These are phyloP conservation scores for Lachancea lanzarotensis DNA, from an alignment of 805 yeast genomes.

Conservation along the genomic window DNA sequence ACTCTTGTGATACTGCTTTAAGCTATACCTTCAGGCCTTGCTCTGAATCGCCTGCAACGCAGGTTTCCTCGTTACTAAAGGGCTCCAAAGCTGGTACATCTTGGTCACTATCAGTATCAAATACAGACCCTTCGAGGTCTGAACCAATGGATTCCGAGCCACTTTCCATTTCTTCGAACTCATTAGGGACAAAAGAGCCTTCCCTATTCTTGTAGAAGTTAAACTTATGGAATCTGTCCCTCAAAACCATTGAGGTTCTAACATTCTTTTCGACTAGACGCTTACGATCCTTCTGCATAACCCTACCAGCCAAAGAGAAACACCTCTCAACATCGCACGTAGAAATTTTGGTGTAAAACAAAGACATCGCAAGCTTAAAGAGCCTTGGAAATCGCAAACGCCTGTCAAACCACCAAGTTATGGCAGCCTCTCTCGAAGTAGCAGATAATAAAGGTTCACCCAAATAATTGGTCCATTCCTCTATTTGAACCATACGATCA, in stretches of 20 bases:
- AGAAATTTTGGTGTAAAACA: neutral
- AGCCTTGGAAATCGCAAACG: constrained; percentile 3
- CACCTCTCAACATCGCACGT: neutral
- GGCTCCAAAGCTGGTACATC: too few relatives aligned
- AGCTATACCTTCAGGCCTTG: too few relatives aligned
- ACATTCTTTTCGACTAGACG: constrained; percentile 8
- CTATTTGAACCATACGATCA: neutral
- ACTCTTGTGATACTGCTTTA: too few relatives aligned
- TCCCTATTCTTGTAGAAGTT: neutral
- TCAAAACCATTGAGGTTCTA: constrained; percentile 1
- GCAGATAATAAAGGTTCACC: neutral
- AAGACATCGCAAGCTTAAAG: constrained; percentile 6
- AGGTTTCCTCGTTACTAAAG: too few relatives aligned
- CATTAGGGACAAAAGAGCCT: neutral
- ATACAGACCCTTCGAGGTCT: too few relatives aligned
- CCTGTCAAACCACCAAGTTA: constrained; percentile 6
- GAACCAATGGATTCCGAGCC: neutral
- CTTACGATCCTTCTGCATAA: constrained; percentile 1
- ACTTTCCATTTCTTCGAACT: neutral
- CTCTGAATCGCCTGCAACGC: too few relatives aligned
- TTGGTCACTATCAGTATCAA: too few relatives aligned
- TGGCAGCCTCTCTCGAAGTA: constrained; percentile 2
- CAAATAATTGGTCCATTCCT: neutral
- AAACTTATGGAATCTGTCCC: constrained; percentile 5
- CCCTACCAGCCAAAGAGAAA: neutral